Evolutionary conservation across 2,329 filamentous ascomycete genomes (phyloP).

Genomic region (Colletotrichum scovillei): DNA sequence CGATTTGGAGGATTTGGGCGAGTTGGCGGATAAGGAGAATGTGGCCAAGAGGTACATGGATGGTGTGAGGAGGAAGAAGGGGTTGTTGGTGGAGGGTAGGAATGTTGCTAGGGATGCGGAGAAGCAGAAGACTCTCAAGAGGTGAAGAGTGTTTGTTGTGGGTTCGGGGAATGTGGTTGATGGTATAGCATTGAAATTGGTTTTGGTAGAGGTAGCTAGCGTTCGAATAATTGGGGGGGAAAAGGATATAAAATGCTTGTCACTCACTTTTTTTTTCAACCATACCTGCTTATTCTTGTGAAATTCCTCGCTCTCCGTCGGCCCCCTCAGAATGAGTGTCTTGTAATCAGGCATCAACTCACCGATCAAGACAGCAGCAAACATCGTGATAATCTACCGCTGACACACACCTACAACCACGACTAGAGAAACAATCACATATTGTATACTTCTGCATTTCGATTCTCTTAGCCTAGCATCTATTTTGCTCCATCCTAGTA

Average conservation of each 20-base stretch:
- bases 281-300: no score
- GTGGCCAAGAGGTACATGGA: slow-evolving; percentile 98
- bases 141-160: slow-evolving; percentile 47
- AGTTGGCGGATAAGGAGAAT: slow-evolving; percentile 93
- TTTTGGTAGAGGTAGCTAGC: not conserved
- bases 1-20: slow-evolving; percentile 94
- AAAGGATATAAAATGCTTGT: no score
- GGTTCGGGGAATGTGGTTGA: no score
- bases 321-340: no score
- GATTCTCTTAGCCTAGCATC: slow-evolving; percentile 1
- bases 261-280: no score
- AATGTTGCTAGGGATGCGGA: slow-evolving; percentile 86
- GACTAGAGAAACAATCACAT: not conserved
- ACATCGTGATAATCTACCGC: not conserved
- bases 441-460: slow-evolving; percentile 6
- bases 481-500: not conserved
- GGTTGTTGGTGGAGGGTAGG: slow-evolving; percentile 83
- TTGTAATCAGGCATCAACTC: not conserved
- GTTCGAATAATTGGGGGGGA: not conserved
- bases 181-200: not conserved
- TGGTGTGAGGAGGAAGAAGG: slow-evolving; percentile 86
- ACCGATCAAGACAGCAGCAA: not conserved
- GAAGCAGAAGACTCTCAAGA: slow-evolving; percentile 83
- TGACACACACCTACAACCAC: not conserved
- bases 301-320: no score